Evolutionary conservation across 129 eudicot species (phyloP), one percentile per base, ranked within the genome.

Genomic region (Artemisia annua): DNA sequence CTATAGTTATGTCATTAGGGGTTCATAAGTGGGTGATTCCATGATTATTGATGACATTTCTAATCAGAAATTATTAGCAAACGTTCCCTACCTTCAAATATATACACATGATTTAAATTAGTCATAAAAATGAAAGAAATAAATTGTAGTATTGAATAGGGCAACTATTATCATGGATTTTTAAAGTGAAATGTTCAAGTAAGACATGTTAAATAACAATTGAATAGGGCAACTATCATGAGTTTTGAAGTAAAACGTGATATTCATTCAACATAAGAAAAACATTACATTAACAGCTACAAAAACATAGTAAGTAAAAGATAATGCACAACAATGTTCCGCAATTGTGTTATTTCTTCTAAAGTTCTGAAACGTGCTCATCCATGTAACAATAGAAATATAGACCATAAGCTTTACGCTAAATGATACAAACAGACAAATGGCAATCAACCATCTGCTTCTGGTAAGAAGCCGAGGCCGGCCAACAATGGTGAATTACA

Each of bases 341-440:
- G 16, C 59, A 20, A 49, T 48, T 19, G 15, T 16, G 78, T 63
- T 50, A 18, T 74, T 63, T 19, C 58, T 48, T 73, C 62, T 73
- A 62, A 62, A 60, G 49, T 73, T 63, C 63, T 24, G 17, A 73
- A 62, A 74, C 50, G 28, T 6, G 71, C 51, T 71, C 46, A 14
- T 32, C 20, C 11, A 55, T 30, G 50, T 32, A 55, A 55, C 52
- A 63, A 32, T 51, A n/a, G 78, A 63, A 53, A 35, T 55, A 70
- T 55, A 58, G 55, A 17, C 35, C 53, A 66, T 44, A 64, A 69
- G 51, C 52, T 32, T n/a, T 56, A 58, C 39, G 17, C 78, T 63
- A 63, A 62, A 63, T 50, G 69, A 73, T 73, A 73, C 77, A 72
- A 46, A 72, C 67, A 62, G 28, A 58, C 76, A 71, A 28, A 49